Base-by-base conservation (phyloP, 495 filamentous ascomycete genomes). In the Penicillium cosmopolitanum region DNA sequence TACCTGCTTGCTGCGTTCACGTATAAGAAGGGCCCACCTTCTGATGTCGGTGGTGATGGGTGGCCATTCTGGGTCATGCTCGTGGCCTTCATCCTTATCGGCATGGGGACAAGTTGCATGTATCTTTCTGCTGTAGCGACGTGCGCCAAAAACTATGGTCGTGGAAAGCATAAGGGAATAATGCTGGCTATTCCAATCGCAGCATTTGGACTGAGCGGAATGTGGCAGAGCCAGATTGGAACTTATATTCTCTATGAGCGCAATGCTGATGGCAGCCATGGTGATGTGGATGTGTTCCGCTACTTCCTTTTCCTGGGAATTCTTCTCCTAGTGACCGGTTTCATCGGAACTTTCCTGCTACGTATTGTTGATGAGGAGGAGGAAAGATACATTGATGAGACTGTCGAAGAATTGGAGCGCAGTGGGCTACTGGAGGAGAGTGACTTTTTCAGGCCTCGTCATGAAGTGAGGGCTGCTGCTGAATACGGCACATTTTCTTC, bases 101-200 rank as follows among this genome's bases (percentile, higher is more conserved):
- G 95, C 1, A 83, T 87, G 60, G 94, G 87, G 5, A 97, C 95
- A 0, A 87, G 88, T 59, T 82, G 82, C 66, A 91, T 98, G 88
- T 97, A 98, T 69, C 70, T 97, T 25, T 82, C 85, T 36, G 89
- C 90, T 0, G 89, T 98, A 31, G 92, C 95, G 21, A 96, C 93
- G 2, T 96, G 92, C 59, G 95, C 94, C 23, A 98, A 98, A 84
- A 98, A 97, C 73, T 97, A 98, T 71, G 91, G 94, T 18, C 80
- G 87, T 40, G 91, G 93, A 4, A 92, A 88, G 67, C 85, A 96
- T 65, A 89, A 92, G 69, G 94, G 95, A 0, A 72, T 98, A 56
- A 93, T 96, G 66, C 77, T 98, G 53, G 94, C 93, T 21, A 73
- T 91, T 52, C 95, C 95, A 7, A 97, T 98, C 77, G 92, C 95